These are phyloP conservation scores for Trapa bicornis DNA, from an alignment of 345 rosid genomes.

Conservation along the genomic window DNA sequence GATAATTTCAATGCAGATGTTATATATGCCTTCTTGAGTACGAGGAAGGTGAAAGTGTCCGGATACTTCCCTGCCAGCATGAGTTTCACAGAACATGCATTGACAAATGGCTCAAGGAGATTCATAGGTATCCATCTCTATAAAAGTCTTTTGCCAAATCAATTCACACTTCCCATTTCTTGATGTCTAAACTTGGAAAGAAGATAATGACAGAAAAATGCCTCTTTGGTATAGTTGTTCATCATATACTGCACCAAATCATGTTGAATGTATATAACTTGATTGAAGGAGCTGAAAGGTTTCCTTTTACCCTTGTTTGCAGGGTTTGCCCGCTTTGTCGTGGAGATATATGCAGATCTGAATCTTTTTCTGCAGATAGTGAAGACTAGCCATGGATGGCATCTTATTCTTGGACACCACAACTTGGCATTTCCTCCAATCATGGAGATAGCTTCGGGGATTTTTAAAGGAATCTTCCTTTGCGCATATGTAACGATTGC, in stretches of 20 bases:
- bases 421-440: neutral
- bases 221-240: neutral
- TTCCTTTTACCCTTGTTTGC: conserved; percentile 7
- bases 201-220: neutral
- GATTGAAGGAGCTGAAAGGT: neutral
- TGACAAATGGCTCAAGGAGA: conserved; percentile 97
- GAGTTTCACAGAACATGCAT: conserved; percentile 74
- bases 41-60: conserved; percentile 79
- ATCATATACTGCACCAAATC: neutral
- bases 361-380: conserved; percentile 23
- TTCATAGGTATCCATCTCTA: conserved; percentile 59
- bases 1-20: conserved; percentile 34
- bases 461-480: neutral
- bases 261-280: neutral
- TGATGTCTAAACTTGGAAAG: no score
- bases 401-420: neutral
- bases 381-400: conserved; percentile 12
- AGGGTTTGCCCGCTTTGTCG: conserved; percentile 98
- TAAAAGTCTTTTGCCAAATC: neutral
- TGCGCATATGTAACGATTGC: neutral
- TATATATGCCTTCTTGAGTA: conserved; percentile 96
- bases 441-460: neutral
- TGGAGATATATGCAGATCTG: conserved; percentile 73
- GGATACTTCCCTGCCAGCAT: conserved; percentile 82
- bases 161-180: neutral